Evolutionary conservation across 2,329 filamentous ascomycete species (phyloP).

Genomic region (Aspergillus sp.): DNA sequence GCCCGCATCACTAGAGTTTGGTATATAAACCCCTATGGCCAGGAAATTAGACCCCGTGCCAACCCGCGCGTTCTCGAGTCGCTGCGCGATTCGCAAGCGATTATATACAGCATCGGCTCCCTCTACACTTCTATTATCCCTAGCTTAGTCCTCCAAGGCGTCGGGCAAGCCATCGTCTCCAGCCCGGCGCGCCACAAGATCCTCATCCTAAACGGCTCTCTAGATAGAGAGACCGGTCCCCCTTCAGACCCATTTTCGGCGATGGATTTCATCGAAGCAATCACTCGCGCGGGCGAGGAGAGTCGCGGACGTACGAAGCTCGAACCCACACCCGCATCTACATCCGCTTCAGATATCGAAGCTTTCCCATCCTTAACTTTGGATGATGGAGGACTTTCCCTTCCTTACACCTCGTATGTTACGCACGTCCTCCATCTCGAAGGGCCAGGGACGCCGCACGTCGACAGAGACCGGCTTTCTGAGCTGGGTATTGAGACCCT

Average conservation of each 20-base stretch:
- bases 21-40: slow-evolving; percentile 99
- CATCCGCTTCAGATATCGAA: background rate
- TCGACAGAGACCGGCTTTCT: slow-evolving; percentile 65
- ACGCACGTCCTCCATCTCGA: slow-evolving; percentile 83
- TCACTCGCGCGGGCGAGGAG: slow-evolving; percentile 71
- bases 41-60: slow-evolving; percentile 82
- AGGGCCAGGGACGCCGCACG: slow-evolving; percentile 65
- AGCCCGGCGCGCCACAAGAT: slow-evolving; percentile 66
- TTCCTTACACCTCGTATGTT: slow-evolving; percentile 67
- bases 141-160: slow-evolving; percentile 72
- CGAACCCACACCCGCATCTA: slow-evolving; percentile 20
- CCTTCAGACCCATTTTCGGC: slow-evolving; percentile 65
- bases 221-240: slow-evolving; percentile 85
- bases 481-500: slow-evolving; percentile 74
- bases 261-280: slow-evolving; percentile 76
- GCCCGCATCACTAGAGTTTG: slow-evolving; percentile 78
- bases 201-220: slow-evolving; percentile 77
- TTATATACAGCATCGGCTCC: slow-evolving; percentile 92
- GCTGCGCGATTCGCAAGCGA: slow-evolving; percentile 61
- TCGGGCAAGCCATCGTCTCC: slow-evolving; percentile 64
- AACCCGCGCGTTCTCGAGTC: slow-evolving; percentile 78
- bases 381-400: slow-evolving; percentile 10
- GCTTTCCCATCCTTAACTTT: background rate
- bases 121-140: slow-evolving; percentile 89
- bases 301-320: slow-evolving; percentile 52